Conservation (phyloP, 805 yeast species). For the Limtongia smithiae region DNA sequence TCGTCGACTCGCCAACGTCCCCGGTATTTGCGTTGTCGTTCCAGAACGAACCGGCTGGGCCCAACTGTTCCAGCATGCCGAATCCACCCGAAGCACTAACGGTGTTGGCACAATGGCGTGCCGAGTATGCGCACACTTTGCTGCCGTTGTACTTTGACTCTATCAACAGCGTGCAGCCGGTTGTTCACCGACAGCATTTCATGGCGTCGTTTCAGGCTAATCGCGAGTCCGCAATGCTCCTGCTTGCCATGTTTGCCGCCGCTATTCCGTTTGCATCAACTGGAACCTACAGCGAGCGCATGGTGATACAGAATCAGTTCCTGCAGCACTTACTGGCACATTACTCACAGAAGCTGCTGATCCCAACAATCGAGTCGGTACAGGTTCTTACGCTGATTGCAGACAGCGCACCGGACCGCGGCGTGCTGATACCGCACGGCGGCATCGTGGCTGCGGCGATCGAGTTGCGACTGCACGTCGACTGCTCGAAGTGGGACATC, state of each 20-base stretch:
- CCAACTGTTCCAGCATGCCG: background rate
- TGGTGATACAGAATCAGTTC: slow-evolving; percentile 12
- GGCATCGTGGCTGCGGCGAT: slow-evolving; percentile 76
- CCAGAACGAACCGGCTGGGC: slow-evolving; percentile 7
- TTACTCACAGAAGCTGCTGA: slow-evolving; percentile 5
- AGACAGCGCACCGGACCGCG: slow-evolving; percentile 16
- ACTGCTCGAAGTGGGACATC: slow-evolving; percentile 83
- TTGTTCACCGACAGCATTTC: slow-evolving; percentile 20
- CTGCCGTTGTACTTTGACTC: slow-evolving; percentile 10
- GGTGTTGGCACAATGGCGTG: slow-evolving; percentile 12
- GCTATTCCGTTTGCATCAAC: slow-evolving; percentile 3
- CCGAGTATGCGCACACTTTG: slow-evolving; percentile 9
- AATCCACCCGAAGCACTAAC: slow-evolving; percentile 3
- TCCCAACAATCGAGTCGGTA: slow-evolving; percentile 17
- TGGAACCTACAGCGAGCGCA: slow-evolving; percentile 4
- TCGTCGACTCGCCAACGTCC: background rate
- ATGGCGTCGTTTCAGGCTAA: slow-evolving; percentile 16
- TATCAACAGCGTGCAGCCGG: slow-evolving; percentile 17
- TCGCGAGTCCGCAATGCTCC: slow-evolving; percentile 15
- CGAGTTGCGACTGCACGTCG: slow-evolving; percentile 82
- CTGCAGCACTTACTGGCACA: slow-evolving; percentile 3
- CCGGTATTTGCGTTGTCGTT: slow-evolving; percentile 13
- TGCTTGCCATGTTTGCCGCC: slow-evolving; percentile 23
- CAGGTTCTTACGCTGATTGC: slow-evolving; percentile 14
- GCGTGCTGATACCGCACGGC: slow-evolving; percentile 20